A percentile compares a stretch with the other conserved stretches of the same genome.
These are phyloP conservation scores for Hyphopichia homilentoma DNA, from an alignment of 805 yeast genomes.

Conservation along the genomic window DNA sequence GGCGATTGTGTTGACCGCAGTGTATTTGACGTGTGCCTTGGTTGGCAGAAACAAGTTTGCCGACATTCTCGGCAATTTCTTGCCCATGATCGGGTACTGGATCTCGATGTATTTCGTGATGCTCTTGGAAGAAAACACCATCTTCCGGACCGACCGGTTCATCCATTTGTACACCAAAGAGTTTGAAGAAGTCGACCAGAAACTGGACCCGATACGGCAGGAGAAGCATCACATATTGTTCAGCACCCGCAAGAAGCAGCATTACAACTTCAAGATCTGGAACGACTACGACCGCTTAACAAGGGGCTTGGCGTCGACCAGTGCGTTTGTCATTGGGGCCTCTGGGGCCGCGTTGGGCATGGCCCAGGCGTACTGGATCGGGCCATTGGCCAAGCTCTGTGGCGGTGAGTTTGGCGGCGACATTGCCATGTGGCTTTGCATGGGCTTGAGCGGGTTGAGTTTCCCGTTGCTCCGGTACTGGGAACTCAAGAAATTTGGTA, in stretches of 20 bases:
- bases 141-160: slow-evolving; percentile 55
- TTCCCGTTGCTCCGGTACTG: slow-evolving; percentile 65
- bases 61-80: slow-evolving; percentile 69
- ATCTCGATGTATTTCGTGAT: slow-evolving; percentile 74
- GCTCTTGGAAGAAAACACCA: slow-evolving; percentile 64
- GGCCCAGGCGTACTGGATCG: slow-evolving; percentile 82
- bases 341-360: slow-evolving; percentile 84
- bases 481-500: slow-evolving; percentile 52
- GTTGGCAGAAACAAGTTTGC: slow-evolving; percentile 74
- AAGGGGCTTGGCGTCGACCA: slow-evolving; percentile 65
- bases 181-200: slow-evolving; percentile 15
- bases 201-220: slow-evolving; percentile 25
- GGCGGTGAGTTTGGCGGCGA: slow-evolving; percentile 73
- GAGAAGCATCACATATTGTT: slow-evolving; percentile 22
- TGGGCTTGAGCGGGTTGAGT: slow-evolving; percentile 62
- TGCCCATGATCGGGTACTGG: slow-evolving; percentile 94
- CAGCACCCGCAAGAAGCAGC: slow-evolving; percentile 31
- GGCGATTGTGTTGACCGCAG: slow-evolving; percentile 57
- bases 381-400: slow-evolving; percentile 62
- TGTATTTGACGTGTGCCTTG: slow-evolving; percentile 67
- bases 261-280: slow-evolving; percentile 77
- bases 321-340: slow-evolving; percentile 65
- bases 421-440: slow-evolving; percentile 73
- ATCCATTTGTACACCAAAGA: slow-evolving; percentile 29
- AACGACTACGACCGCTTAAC: slow-evolving; percentile 59